These are phyloP conservation scores for Sextonia rubra DNA, from an alignment of 164 flowering plant species.

Conservation along the genomic window DNA sequence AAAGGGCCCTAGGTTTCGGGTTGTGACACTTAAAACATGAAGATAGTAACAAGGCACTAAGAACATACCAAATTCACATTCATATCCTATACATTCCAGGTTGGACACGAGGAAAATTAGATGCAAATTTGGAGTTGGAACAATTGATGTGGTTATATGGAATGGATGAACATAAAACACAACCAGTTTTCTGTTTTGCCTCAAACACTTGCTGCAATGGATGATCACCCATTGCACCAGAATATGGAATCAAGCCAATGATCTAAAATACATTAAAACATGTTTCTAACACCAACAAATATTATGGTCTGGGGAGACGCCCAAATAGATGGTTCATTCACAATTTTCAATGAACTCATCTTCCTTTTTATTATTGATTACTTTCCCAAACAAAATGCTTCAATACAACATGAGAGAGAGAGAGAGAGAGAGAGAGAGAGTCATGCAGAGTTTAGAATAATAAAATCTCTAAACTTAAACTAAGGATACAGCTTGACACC, in stretches of 20 bases:
- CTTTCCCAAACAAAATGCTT: neutral
- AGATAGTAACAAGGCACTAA: neutral
- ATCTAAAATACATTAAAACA: no score
- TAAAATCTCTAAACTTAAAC: neutral
- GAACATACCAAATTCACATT: neutral
- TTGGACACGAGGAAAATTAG: neutral
- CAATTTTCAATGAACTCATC: neutral
- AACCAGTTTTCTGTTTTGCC: neutral
- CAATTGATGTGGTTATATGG: no score
- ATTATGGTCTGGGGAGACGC: neutral
- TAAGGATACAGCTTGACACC: conserved; percentile 76
- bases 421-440: no score
- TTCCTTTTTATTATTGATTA: neutral
- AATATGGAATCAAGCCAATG: neutral
- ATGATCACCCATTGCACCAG: neutral
- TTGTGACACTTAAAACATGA: neutral
- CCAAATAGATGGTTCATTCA: neutral
- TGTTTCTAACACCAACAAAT: neutral
- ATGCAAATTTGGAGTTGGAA: neutral
- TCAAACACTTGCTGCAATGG: neutral
- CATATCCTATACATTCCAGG: neutral
- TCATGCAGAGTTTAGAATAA: no score
- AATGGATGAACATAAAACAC: no score
- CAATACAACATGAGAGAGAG: no score
- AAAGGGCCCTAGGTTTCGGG: no score